Conservation (phyloP, 345 rosid species). For the Geranium brycei region DNA sequence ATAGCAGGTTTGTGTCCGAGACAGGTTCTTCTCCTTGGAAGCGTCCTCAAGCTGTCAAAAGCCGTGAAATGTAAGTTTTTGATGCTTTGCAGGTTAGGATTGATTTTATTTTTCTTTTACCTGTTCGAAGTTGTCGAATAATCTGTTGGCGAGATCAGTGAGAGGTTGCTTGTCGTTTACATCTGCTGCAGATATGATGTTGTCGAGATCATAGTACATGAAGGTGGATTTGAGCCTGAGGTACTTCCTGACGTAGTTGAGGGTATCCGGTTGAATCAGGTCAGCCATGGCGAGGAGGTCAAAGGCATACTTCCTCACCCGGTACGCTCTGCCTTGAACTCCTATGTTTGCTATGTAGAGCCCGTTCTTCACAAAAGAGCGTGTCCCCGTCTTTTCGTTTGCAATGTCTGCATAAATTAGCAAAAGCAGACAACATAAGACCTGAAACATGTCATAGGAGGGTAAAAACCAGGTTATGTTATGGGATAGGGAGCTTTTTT, state of each 20-base stretch:
- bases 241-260: conserved; percentile 66
- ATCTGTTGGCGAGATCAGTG: conserved; percentile 59
- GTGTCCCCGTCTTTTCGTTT: conserved; percentile 60
- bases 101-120: conserved; percentile 16
- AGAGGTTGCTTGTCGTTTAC: conserved; percentile 51
- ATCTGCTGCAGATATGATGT: conserved; percentile 58
- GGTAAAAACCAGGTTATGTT: neutral
- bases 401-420: conserved; percentile 33
- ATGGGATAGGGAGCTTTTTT: conserved; percentile 11
- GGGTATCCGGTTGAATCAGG: conserved; percentile 62
- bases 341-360: conserved; percentile 55
- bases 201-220: conserved; percentile 74
- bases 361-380: conserved; percentile 56
- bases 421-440: neutral
- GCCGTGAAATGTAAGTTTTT: conserved; percentile 3
- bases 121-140: conserved; percentile 72
- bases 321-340: conserved; percentile 38
- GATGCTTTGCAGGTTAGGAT: neutral
- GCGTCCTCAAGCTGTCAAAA: conserved; percentile 61
- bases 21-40: conserved; percentile 35
- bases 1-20: conserved; percentile 39
- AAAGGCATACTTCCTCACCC: conserved; percentile 61
- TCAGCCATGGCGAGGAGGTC: conserved; percentile 79
- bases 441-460: neutral
- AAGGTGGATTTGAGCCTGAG: conserved; percentile 62